Conservation (phyloP, 129 eudicot genomes). For the Artemisia annua region DNA sequence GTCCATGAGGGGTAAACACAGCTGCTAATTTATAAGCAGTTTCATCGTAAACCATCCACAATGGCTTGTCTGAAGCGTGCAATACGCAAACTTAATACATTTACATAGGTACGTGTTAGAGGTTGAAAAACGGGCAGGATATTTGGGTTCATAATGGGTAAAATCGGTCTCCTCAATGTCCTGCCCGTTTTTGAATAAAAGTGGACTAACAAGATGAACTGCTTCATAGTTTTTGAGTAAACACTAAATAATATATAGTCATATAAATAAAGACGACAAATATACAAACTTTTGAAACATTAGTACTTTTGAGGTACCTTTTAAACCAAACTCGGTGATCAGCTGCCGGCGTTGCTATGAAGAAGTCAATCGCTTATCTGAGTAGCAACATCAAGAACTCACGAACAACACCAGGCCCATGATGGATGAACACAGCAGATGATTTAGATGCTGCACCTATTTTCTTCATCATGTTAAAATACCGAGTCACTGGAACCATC, state of each 20-base stretch:
- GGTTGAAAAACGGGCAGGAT: too few relatives aligned
- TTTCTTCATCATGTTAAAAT: slow-evolving; percentile 87
- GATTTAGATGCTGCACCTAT: slow-evolving; percentile 81
- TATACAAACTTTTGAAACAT: too few relatives aligned
- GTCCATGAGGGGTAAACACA: slow-evolving; percentile 66
- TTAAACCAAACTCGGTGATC: too few relatives aligned
- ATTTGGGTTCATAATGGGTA: too few relatives aligned
- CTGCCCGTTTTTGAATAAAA: too few relatives aligned
- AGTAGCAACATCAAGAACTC: slow-evolving; percentile 53
- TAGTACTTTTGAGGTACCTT: too few relatives aligned
- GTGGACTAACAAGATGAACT: too few relatives aligned
- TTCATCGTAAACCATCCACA: slow-evolving; percentile 62
- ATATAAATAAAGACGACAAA: too few relatives aligned
- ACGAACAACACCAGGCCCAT: slow-evolving; percentile 85
- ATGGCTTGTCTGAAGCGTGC: slow-evolving; percentile 71
- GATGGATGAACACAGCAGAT: slow-evolving; percentile 79
- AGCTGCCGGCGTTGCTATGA: slow-evolving; percentile 31
- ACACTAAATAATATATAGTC: too few relatives aligned
- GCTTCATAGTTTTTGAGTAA: too few relatives aligned
- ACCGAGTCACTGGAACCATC: slow-evolving; percentile 86
- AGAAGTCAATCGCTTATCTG: slow-evolving; percentile 95
- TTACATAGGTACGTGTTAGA: too few relatives aligned
- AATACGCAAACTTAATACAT: slow-evolving; percentile 41
- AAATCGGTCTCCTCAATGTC: too few relatives aligned
- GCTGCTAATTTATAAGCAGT: slow-evolving; percentile 61